Evolutionary conservation across 305 asterid species (phyloP), one percentile per base, ranked within the genome.

Genomic region (Solanum hybrid): DNA sequence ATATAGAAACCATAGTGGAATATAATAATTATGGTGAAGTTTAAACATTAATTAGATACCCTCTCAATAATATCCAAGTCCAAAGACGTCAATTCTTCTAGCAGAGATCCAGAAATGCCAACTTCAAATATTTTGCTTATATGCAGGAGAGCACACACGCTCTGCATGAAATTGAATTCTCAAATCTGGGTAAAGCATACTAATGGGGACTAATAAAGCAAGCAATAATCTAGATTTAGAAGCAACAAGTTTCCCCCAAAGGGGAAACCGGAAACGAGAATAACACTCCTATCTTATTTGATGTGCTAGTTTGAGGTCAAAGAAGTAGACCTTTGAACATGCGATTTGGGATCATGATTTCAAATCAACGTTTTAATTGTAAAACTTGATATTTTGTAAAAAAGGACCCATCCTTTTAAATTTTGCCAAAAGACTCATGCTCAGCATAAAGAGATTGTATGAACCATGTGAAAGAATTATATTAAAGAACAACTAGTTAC

Each of bases 71-170:
- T 94, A 91, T 95, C 98, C 96, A 97, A 91, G 91, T 94, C 92
- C 92, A 94, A 95, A 89, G 91, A 91, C 89, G 91, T 91, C 93
- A 96, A 88, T 90, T 94, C 95, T 89, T 95, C 99, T 75, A 89
- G 96, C 91, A 96, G 95, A 90, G 95, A 90, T 93, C 91, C 98
- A 38, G 98, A 95, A 92, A 95, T 92, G 90, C 98, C 99, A 57
- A 97, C 98, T 95, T 96, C 98, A 92, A 97, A 96, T 91, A 97
- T 96, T 93, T 95, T 96, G 95, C 93, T 94, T 94, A 97, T 93
- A 92, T 97, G 99, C 94, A 97, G 93, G 91, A 97, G 94, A 37
- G 99, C 93, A 89, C 97, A 92, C 89, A 96, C 93, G 95, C 98
- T 97, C 99, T 97, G 90, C 88, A 84, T 85, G 88, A 51, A 57